phyloP scores from a whole-genome alignment of 352 stramenopile genomes.

The Aphanomyces astaci region DNA sequence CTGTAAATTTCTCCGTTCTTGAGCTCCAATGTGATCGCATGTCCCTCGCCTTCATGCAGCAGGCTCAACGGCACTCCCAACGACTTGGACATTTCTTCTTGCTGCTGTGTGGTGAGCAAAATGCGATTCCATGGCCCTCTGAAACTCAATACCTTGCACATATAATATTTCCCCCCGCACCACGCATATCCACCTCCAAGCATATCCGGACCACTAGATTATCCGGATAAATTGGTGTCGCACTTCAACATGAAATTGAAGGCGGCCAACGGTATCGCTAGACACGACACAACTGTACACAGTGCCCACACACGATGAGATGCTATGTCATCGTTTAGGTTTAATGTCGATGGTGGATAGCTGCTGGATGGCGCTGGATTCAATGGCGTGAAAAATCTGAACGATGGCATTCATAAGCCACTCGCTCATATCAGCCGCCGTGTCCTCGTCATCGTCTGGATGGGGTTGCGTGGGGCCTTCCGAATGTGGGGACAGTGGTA shows the following conservation, averaged over 20 bases:
- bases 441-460: background rate
- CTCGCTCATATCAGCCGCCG: background rate
- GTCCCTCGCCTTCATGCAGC: constrained; percentile 82
- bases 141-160: background rate
- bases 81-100: constrained; percentile 53
- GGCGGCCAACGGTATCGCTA: no score
- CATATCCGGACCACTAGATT: background rate
- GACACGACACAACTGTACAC: no score
- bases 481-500: no score
- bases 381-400: background rate
- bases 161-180: constrained; percentile 1
- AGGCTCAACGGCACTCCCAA: constrained; percentile 76
- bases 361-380: background rate
- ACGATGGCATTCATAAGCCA: background rate
- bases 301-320: no score
- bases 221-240: background rate
- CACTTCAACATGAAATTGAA: background rate
- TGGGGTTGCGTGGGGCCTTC: no score
- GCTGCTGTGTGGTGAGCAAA: constrained; percentile 7
- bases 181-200: constrained; percentile 1
- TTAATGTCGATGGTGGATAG: background rate
- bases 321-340: background rate
- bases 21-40: constrained; percentile 77
- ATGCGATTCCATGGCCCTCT: background rate
- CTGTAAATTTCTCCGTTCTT: constrained; percentile 87